Evolutionary conservation across 1,139 yeast genomes (phyloP), one percentile per base, ranked within the genome.

Genomic region (Magnusiomyces magnusii): DNA sequence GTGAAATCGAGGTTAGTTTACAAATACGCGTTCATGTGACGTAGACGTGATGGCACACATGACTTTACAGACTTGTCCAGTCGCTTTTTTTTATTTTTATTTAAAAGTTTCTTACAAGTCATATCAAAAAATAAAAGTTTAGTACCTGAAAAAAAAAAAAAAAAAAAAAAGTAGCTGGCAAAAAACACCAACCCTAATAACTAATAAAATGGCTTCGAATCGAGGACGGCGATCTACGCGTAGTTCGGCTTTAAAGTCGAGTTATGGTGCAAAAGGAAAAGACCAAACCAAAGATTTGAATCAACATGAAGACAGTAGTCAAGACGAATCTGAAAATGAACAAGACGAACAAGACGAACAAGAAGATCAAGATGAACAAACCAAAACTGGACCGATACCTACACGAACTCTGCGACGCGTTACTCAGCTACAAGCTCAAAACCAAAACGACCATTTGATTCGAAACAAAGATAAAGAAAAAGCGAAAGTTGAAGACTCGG

Each of bases 401-500:
- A 19, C 39, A 5, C 34, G 53, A 31, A 28, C 41, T 19, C 19
- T 31, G 23, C 21, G 53, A 50, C 53, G 53, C 53, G 51, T 23
- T 1, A 25, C 55, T 1, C 51, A 50, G 23, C 42, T n/a, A 7
- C 36, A 31, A 31, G 13, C 10, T 31, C 36, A 31, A n/a, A n/a
- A n/a, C n/a, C n/a, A n/a, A n/a, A n/a, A n/a, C n/a, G n/a, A 13
- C 36, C 36, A 31, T 13, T 13, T 31, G 13, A 7, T 31, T 7
- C 7, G 13, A 31, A 31, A 13, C 36, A 31, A 31, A 31, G 36
- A 7, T 7, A 31, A 31, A 13, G 36, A 31, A 7, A 31, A 31
- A 31, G 36, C 7, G 13, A 31, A 31, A 13, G 10, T 31, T 31
- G 36, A 31, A 31, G 61, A 59, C 28, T 57, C 58, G 9, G 15